These are phyloP conservation scores for Collybia nuda DNA, from an alignment of 768 basidiomycete species.

Conservation along the genomic window DNA sequence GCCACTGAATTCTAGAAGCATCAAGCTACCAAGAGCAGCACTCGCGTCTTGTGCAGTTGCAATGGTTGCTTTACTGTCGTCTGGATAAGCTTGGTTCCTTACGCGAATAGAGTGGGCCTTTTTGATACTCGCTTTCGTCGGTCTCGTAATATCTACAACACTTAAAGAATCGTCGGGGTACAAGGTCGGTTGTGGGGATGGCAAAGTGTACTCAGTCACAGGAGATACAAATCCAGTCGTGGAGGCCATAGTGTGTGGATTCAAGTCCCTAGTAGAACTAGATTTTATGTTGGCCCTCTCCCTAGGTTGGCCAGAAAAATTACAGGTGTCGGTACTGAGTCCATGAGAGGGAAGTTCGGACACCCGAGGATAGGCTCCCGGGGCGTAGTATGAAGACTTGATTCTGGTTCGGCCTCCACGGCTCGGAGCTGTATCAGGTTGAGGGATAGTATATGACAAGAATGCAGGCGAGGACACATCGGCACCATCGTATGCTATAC, in stretches of 20 bases:
- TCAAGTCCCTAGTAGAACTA: slow-evolving; percentile 42
- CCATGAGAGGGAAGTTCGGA: slow-evolving; percentile 37
- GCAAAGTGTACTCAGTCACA: slow-evolving; percentile 30
- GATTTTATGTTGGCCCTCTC: slow-evolving; percentile 32
- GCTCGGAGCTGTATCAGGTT: slow-evolving; percentile 20
- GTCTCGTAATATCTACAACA: slow-evolving; percentile 41
- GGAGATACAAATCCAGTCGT: slow-evolving; percentile 40
- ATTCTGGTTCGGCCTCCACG: slow-evolving; percentile 61
- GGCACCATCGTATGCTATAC: slow-evolving; percentile 54
- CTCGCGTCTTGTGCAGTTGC: slow-evolving; percentile 36
- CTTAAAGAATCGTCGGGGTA: slow-evolving; percentile 77
- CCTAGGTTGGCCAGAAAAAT: neutral
- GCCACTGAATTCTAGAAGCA: slow-evolving; percentile 56
- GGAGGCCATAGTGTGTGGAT: slow-evolving; percentile 34
- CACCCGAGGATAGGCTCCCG: slow-evolving; percentile 51
- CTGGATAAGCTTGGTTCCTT: slow-evolving; percentile 4
- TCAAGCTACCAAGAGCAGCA: slow-evolving; percentile 54
- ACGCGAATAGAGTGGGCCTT: slow-evolving; percentile 4
- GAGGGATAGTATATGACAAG: slow-evolving; percentile 21
- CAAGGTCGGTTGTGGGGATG: slow-evolving; percentile 59
- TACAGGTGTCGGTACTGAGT: slow-evolving; percentile 14
- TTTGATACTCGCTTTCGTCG: slow-evolving; percentile 8
- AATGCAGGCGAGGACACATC: slow-evolving; percentile 46
- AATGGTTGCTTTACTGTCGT: slow-evolving; percentile 18
- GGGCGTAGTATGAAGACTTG: slow-evolving; percentile 67